phyloP scores from a whole-genome alignment of 176 grass and related monocot genomes.

The Cenchrus purpureus region DNA sequence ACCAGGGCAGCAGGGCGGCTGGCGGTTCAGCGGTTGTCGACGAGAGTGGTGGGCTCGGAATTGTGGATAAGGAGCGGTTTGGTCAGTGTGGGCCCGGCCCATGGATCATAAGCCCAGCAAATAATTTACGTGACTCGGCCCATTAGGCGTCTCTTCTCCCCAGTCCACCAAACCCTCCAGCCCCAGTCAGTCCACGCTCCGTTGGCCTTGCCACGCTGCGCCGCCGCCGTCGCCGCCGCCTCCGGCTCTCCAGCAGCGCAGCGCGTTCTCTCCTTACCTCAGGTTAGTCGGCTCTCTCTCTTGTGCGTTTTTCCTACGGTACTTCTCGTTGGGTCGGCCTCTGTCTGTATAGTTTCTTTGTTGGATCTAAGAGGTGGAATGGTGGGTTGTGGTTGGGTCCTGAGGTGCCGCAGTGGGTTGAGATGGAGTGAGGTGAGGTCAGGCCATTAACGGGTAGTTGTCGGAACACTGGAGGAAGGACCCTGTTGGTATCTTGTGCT shows the following conservation, averaged over 20 bases:
- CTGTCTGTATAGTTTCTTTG: neutral
- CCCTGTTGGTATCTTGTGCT: neutral
- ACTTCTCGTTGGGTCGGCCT: neutral
- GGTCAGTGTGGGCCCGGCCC: neutral
- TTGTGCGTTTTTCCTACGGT: neutral
- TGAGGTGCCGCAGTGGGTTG: neutral
- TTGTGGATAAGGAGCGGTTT: neutral
- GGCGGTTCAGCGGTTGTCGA: neutral
- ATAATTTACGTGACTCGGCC: neutral
- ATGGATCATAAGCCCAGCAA: neutral
- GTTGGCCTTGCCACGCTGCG: neutral
- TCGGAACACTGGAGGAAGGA: neutral
- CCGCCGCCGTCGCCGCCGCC: neutral
- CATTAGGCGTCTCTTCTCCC: neutral
- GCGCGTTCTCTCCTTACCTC: neutral
- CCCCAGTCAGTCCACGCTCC: neutral
- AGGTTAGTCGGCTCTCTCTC: neutral
- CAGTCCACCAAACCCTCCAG: neutral
- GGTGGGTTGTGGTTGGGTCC: neutral
- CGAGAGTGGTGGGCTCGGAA: neutral
- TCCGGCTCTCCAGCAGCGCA: neutral
- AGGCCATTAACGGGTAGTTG: neutral
- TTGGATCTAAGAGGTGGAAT: slow-evolving; percentile 5
- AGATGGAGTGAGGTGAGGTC: neutral
- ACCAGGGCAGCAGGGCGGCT: neutral